These are phyloP conservation scores for Ascochyta koolunga DNA, from an alignment of 2,329 filamentous ascomycete species.

Conservation along the genomic window DNA sequence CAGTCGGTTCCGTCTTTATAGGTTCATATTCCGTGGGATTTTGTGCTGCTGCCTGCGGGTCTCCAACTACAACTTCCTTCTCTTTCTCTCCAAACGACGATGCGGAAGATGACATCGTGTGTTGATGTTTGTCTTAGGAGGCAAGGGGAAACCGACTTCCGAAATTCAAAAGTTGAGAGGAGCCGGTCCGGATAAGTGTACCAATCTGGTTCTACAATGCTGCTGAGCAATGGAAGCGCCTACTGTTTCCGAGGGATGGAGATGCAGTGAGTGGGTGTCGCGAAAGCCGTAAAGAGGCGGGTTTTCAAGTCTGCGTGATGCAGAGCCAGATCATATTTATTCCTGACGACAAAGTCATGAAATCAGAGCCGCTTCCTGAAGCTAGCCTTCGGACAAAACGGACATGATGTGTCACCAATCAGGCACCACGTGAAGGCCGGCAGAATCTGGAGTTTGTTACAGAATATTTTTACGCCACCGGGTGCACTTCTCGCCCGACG, in stretches of 20 bases:
- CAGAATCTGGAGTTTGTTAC: constrained; percentile 37
- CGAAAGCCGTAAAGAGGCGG: constrained; percentile 4
- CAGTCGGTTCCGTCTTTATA: constrained; percentile 47
- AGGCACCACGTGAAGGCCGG: constrained; percentile 17
- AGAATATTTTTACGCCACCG: constrained; percentile 29
- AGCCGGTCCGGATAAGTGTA: neutral
- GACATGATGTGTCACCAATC: constrained; percentile 36
- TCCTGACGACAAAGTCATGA: constrained; percentile 27
- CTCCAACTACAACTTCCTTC: constrained; percentile 45
- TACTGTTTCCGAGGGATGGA: neutral
- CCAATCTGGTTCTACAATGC: neutral
- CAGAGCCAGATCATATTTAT: constrained; percentile 20
- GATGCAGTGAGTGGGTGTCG: neutral
- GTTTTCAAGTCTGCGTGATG: constrained; percentile 5
- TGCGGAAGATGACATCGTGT: constrained; percentile 29
- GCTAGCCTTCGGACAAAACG: constrained; percentile 34
- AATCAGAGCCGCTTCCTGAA: constrained; percentile 26
- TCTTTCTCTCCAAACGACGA: constrained; percentile 42
- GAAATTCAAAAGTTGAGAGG: neutral
- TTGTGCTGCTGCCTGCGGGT: constrained; percentile 43
- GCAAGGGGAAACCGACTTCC: constrained; percentile 1
- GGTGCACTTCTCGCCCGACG: constrained; percentile 22
- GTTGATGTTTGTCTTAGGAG: neutral
- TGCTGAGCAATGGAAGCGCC: neutral
- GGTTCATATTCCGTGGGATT: constrained; percentile 48